These are phyloP conservation scores for Rutstroemia sp. DNA, from an alignment of 2,329 filamentous ascomycete species.

Conservation along the genomic window DNA sequence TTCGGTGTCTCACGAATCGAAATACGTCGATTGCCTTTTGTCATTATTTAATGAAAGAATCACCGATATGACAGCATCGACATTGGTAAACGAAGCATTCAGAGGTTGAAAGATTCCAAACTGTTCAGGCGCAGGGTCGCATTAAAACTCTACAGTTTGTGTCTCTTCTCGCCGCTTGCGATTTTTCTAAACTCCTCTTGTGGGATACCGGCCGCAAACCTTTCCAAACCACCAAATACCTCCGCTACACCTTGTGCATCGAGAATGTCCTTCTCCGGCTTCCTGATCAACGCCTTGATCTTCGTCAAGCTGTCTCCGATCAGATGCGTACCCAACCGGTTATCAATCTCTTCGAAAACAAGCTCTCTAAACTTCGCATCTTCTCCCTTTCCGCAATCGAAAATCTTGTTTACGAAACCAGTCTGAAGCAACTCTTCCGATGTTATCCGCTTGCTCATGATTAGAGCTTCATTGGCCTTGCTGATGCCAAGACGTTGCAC, in stretches of 20 bases:
- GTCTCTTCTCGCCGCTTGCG: conserved; percentile 81
- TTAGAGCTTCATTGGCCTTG: conserved; percentile 84
- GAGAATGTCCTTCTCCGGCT: conserved; percentile 62
- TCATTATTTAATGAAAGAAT: no score
- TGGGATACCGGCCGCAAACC: conserved; percentile 60
- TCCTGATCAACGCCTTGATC: conserved; percentile 78
- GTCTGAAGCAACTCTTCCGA: conserved; percentile 64
- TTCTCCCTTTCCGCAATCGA: conserved; percentile 53
- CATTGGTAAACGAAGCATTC: no score
- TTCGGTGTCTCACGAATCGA: not conserved
- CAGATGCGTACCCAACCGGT: conserved; percentile 71
- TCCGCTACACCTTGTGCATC: conserved; percentile 75
- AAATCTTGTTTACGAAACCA: conserved; percentile 83
- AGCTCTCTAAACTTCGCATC: conserved; percentile 60
- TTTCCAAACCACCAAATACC: conserved; percentile 76
- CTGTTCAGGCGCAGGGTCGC: not conserved
- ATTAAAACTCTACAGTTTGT: conserved; percentile 62
- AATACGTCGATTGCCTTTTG: no score
- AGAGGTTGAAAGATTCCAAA: not conserved
- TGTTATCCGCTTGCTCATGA: conserved; percentile 76
- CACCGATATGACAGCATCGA: no score
- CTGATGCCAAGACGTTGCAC: conserved; percentile 71
- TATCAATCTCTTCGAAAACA: conserved; percentile 74
- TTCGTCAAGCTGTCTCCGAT: conserved; percentile 69
- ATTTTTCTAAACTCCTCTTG: conserved; percentile 85